Conservation (phyloP, 2,329 filamentous ascomycete genomes). For the Aspergillus neoniger region DNA sequence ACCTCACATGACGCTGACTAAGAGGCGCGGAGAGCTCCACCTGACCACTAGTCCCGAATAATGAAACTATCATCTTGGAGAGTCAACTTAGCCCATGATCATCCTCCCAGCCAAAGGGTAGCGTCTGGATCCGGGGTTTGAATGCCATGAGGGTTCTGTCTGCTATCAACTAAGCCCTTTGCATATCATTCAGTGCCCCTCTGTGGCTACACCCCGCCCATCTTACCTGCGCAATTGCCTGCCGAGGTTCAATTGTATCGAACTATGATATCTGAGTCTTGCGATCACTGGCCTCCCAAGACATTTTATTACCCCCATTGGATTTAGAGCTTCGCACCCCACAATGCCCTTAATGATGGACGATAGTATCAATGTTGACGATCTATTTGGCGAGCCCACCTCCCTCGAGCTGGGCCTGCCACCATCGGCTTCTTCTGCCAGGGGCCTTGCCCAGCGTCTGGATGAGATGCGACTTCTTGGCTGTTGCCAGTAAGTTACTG, state of each 20-base stretch:
- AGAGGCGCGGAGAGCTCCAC: constrained; percentile 17
- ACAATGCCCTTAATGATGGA: constrained; percentile 59
- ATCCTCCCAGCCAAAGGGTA: neutral
- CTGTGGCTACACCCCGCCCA: neutral
- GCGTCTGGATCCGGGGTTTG: neutral
- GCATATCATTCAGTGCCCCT: neutral
- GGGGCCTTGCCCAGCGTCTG: constrained; percentile 70
- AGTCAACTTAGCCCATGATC: constrained; percentile 3
- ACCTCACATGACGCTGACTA: constrained; percentile 25
- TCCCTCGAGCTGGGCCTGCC: constrained; percentile 58
- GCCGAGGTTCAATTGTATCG: neutral
- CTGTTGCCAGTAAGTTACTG: constrained; percentile 72
- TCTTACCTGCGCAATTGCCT: neutral
- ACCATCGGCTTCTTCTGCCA: constrained; percentile 56
- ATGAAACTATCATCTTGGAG: constrained; percentile 7
- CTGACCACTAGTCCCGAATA: constrained; percentile 8
- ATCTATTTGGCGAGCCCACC: constrained; percentile 70
- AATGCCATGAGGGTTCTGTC: neutral
- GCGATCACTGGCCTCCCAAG: constrained; percentile 4
- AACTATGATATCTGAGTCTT: constrained; percentile 17
- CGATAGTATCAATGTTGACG: constrained; percentile 64
- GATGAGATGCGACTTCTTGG: constrained; percentile 75
- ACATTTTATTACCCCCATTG: neutral
- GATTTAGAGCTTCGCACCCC: constrained; percentile 1
- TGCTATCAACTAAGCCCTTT: neutral